These are phyloP conservation scores for Mycena citricolor DNA, from an alignment of 1,284 basidiomycete species.

Conservation along the genomic window DNA sequence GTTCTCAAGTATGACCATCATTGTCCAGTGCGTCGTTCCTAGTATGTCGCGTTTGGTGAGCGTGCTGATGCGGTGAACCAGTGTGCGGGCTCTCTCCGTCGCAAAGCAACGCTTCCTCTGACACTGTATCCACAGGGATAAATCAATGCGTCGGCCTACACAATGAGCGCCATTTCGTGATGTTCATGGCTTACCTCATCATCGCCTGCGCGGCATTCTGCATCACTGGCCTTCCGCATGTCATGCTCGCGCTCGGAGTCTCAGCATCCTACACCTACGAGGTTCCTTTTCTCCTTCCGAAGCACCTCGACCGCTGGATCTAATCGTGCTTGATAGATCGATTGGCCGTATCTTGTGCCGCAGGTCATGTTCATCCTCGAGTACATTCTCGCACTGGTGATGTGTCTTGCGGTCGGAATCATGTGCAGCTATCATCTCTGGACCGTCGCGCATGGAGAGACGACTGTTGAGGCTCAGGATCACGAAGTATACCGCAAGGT, in stretches of 20 bases:
- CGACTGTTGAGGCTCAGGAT: constrained; percentile 90
- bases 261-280: constrained; percentile 60
- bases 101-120: constrained; percentile 1
- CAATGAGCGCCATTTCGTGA: constrained; percentile 94
- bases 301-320: too few relatives aligned
- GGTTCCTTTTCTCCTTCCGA: constrained; percentile 28
- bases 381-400: constrained; percentile 76
- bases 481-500: constrained; percentile 75
- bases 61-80: too few relatives aligned
- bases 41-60: too few relatives aligned
- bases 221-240: constrained; percentile 27
- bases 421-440: constrained; percentile 85
- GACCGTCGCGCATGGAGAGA: constrained; percentile 79
- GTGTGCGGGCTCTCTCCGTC: constrained; percentile 40
- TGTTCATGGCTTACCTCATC: constrained; percentile 89
- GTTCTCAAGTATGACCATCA: constrained; percentile 95
- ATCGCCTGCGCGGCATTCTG: constrained; percentile 16
- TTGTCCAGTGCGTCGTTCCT: constrained; percentile 70
- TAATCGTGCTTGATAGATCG: constrained; percentile 24
- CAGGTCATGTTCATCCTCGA: constrained; percentile 70
- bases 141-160: constrained; percentile 96
- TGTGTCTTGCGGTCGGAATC: constrained; percentile 77
- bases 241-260: constrained; percentile 54
- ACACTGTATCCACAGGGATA: constrained; percentile 63
- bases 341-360: constrained; percentile 72